Conservation (phyloP, 1,284 basidiomycete genomes). For the Paramarasmius palmivorus region DNA sequence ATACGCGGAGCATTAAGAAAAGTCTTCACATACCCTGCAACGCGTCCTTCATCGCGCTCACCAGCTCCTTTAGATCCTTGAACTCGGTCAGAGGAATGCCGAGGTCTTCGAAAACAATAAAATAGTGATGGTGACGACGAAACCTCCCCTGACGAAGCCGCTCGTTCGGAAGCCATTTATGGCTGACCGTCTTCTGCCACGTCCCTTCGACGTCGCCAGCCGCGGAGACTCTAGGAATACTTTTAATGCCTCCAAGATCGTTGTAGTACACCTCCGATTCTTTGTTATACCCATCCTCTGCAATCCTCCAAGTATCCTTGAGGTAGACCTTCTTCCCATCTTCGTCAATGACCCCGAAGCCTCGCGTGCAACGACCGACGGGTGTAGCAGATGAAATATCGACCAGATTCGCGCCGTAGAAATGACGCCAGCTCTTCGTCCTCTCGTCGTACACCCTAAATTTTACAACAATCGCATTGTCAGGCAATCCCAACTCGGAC, state of each 20-base stretch:
- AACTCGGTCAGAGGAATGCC: no score
- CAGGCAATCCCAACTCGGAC: not conserved
- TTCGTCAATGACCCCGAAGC: conserved; percentile 13
- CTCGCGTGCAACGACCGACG: conserved; percentile 6
- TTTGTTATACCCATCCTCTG: not conserved
- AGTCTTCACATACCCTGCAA: no score
- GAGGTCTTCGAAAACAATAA: no score
- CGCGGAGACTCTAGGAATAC: conserved; percentile 12
- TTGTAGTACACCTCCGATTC: conserved; percentile 19
- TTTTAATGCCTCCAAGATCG: conserved; percentile 14
- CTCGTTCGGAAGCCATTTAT: conserved; percentile 9
- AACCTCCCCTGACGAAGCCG: no score
- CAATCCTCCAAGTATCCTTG: conserved; percentile 25
- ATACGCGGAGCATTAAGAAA: no score
- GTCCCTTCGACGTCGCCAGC: conserved; percentile 16
- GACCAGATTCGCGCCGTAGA: not conserved
- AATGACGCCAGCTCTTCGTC: no score
- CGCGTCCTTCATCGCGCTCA: no score
- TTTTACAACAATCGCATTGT: not conserved
- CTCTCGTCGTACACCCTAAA: conserved; percentile 3
- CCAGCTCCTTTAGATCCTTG: no score
- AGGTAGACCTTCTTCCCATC: conserved; percentile 15
- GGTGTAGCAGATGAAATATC: not conserved
- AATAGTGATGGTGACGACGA: no score
- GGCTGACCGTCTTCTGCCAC: not conserved